Percentiles rank a stretch among this genome's conserved stretches.
phyloP scores from a whole-genome alignment of 1,284 basidiomycete species.

The Ustilago bromivora region DNA sequence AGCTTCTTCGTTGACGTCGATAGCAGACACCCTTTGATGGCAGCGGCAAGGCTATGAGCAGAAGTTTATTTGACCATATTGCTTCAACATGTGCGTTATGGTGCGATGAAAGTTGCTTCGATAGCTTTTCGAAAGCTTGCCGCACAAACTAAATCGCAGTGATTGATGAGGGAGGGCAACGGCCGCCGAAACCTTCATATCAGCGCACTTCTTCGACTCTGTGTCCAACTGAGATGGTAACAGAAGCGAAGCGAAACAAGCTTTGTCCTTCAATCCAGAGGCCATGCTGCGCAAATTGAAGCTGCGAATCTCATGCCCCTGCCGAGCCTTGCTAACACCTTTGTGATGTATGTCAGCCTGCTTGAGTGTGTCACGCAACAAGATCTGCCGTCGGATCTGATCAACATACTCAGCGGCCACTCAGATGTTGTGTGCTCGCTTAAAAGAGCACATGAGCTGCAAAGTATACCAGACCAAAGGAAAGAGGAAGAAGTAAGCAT shows the following conservation, averaged over 20 bases:
- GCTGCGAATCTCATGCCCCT: not conserved
- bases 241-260: not conserved
- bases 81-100: no score
- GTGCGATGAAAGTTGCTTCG: no score
- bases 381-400: slow-evolving; percentile 7
- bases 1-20: not conserved
- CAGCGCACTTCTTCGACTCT: not conserved
- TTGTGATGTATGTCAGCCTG: not conserved
- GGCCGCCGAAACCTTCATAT: slow-evolving; percentile 1
- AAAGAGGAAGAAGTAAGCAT: not conserved
- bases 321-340: not conserved
- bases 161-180: not conserved
- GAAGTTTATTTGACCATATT: no score
- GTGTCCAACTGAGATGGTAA: not conserved
- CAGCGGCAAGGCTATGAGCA: not conserved
- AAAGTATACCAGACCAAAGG: slow-evolving; percentile 1
- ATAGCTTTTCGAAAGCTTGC: not conserved
- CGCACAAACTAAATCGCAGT: not conserved
- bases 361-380: slow-evolving; percentile 3
- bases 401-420: not conserved
- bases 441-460: slow-evolving; percentile 1
- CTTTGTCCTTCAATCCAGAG: not conserved
- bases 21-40: not conserved
- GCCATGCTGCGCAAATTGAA: not conserved
- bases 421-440: not conserved